Evolutionary conservation across 768 basidiomycete genomes (phyloP), one percentile per base, ranked within the genome.

Genomic region (Cystobasidium ongulense): DNA sequence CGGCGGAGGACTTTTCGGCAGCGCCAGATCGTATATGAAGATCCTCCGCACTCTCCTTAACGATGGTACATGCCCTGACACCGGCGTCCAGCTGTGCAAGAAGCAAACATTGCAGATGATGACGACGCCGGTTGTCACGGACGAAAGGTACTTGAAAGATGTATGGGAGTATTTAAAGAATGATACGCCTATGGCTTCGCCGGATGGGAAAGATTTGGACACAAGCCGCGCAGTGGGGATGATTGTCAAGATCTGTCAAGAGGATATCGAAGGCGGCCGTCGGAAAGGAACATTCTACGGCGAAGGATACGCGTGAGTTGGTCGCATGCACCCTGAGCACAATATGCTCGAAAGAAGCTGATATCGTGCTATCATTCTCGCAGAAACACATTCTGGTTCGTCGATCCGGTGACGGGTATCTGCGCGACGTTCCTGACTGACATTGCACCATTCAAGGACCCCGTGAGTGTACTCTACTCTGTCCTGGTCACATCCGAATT

Each of bases 281-380:
- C 38, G 66, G 35, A 33, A 18, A 7, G 66, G 66, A 23, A 64
- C 66, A 5, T 41, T 62, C 23, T 68, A 5, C 29, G 50, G 50
- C 53, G 66, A 68, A 31, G 66, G 66, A 17, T 68, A 68, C 46
- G 54, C 66, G 66, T 68, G 18, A 64, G 66, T 46, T 68, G n/a
- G n/a, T 33, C 25, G 18, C 5, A 18, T 62, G 13, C 11, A 25
- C 57, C 11, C 25, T 13, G 25, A 41, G 15, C 21, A 33, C 25
- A 7, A 13, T 65, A n/a, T 65, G 15, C n/a, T 35, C 10, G 63
- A 43, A 33, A 65, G n/a, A 50, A 65, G 13, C 23, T 25, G 21
- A n/a, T 27, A 11, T 65, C 23, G 35, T 65, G n/a, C 31, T n/a
- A n/a, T n/a, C n/a, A n/a, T 25, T 65, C 43, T 65, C 33, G 27